A percentile compares a stretch with the other conserved stretches of the same genome.
Conservation (phyloP, 306 rosid genomes). For the Glycine tomentella region DNA sequence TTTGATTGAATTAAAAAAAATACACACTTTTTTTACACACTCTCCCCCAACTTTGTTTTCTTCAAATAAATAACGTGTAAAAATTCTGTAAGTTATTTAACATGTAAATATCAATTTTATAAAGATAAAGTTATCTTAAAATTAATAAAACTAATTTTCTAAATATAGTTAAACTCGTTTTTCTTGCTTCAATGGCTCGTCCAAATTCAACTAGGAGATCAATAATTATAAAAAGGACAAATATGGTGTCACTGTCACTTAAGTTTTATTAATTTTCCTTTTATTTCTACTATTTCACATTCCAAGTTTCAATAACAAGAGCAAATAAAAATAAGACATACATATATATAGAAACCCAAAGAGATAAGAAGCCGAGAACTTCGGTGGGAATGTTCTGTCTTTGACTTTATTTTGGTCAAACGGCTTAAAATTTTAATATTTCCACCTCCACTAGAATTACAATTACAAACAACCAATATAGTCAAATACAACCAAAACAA, state of each 20-base stretch:
- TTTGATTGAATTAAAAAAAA: too few species aligned
- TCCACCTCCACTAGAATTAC: conserved; percentile 28
- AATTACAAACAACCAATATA: conserved; percentile 11
- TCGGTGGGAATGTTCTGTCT: conserved; percentile 11
- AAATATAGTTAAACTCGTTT: too few species aligned
- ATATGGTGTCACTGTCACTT: neutral
- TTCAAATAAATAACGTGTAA: too few species aligned
- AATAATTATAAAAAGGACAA: too few species aligned
- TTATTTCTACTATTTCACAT: neutral
- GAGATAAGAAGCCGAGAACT: conserved; percentile 32
- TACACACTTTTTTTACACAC: too few species aligned
- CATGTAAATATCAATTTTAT: too few species aligned
- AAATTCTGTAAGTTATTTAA: too few species aligned
- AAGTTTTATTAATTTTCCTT: neutral
- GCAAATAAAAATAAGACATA: neutral
- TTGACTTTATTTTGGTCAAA: conserved; percentile 23
- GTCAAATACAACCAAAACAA: conserved; percentile 6
- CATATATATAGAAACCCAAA: neutral
- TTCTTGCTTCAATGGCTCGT: too few species aligned
- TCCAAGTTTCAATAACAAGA: neutral
- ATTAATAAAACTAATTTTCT: too few species aligned
- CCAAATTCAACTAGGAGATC: too few species aligned
- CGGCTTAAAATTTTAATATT: neutral
- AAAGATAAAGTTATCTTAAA: too few species aligned
- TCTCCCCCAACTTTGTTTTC: too few species aligned